These are phyloP conservation scores for Aspergillus alliaceus DNA, from an alignment of 2,329 filamentous ascomycete species.

Conservation along the genomic window DNA sequence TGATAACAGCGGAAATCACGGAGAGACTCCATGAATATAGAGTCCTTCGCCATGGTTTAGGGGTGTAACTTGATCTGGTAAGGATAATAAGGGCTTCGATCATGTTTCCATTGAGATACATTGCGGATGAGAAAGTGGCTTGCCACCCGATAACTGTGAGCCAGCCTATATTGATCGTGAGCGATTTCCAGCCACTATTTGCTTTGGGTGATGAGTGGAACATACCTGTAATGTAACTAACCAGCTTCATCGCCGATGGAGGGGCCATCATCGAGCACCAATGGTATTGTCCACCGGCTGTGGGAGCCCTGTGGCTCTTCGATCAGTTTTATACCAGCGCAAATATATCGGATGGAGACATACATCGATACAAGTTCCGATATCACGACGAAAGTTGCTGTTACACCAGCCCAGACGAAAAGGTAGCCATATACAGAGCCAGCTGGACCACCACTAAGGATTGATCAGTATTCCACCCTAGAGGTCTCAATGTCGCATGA, in stretches of 20 bases:
- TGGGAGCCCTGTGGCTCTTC: conserved; percentile 27
- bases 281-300: conserved; percentile 41
- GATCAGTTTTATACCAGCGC: background rate
- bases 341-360: too few species aligned
- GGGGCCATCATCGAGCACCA: conserved; percentile 45
- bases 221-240: conserved; percentile 40
- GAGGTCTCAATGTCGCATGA: background rate
- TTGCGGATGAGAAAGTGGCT: conserved; percentile 39
- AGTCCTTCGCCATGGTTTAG: conserved; percentile 51
- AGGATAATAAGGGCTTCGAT: conserved; percentile 40
- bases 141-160: conserved; percentile 46
- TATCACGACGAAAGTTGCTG: conserved; percentile 26
- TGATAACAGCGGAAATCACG: conserved; percentile 41
- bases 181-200: background rate
- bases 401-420: conserved; percentile 33
- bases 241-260: conserved; percentile 29
- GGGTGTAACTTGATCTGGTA: conserved; percentile 37
- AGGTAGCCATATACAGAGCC: conserved; percentile 34
- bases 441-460: conserved; percentile 30
- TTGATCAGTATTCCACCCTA: background rate
- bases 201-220: background rate
- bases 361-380: conserved; percentile 37
- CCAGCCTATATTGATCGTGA: conserved; percentile 31
- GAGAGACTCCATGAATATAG: conserved; percentile 49
- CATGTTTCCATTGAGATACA: conserved; percentile 32